Evolutionary conservation across 2,329 filamentous ascomycete genomes (phyloP), one percentile per base, ranked within the genome.

Genomic region (Thelonectria olida): DNA sequence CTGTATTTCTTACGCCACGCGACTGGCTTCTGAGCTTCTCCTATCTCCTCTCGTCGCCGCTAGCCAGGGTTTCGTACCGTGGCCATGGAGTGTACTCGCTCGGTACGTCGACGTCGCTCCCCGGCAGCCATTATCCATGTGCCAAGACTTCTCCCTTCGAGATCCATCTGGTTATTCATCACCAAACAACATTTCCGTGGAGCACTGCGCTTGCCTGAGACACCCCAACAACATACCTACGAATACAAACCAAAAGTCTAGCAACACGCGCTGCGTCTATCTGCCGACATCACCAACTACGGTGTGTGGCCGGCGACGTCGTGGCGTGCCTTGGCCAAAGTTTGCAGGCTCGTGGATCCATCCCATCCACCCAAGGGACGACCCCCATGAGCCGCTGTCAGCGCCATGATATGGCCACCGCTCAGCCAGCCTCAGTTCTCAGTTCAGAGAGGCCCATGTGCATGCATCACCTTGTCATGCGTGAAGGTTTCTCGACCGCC

Each of bases 61-160:
- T 54, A 48, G 41, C 22, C 60, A 49, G 58, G 54, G 53, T 17
- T 53, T 60, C 50, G 66, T 68, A 67, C 58, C 54, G 51, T 51
- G 60, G 62, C 60, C 57, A 61, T 58, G 53, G 53, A 27, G 22
- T 31, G 36, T 39, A n/a, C 22, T 55, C 41, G 34, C 52, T 54
- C 15, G n/a, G n/a, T n/a, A n/a, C n/a, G n/a, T n/a, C n/a, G n/a
- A 10, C 31, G 12, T 34, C 31, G 31, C 12, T 10, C 31, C 31
- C 31, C 31, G 31, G 31, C 31, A 34, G 31, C 10, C 12, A 34
- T 34, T 10, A 34, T 34, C 12, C 31, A 4, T 34, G 31, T 5
- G 15, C 2, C 7, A 9, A 20, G 38, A 42, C 13, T 19, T 3
- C n/a, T n/a, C n/a, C n/a, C n/a, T n/a, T n/a, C n/a, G n/a, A n/a